phyloP scores from a whole-genome alignment of 1,139 yeast genomes.

The Debaryomyces udenii region DNA sequence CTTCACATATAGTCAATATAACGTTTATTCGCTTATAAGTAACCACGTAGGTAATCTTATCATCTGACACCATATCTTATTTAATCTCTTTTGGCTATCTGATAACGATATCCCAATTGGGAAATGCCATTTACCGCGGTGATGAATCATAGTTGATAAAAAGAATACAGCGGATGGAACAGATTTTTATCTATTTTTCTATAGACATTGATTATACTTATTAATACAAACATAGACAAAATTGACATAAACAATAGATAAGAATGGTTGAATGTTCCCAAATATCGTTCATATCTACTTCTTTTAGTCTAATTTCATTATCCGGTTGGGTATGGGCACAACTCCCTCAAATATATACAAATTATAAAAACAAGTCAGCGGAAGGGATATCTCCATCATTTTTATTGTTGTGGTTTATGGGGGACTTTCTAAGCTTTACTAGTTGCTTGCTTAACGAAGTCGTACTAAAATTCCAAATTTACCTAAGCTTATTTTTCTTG shows the following conservation, averaged over 20 bases:
- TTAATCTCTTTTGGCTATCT: too few species aligned
- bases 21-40: too few species aligned
- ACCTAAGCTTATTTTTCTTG: slow-evolving; percentile 74
- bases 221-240: background rate
- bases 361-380: slow-evolving; percentile 75
- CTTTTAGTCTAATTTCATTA: slow-evolving; percentile 40
- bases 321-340: slow-evolving; percentile 82
- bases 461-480: slow-evolving; percentile 70
- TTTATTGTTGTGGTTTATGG: slow-evolving; percentile 76
- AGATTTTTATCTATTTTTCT: background rate
- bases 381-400: slow-evolving; percentile 85
- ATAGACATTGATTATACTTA: background rate
- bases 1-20: too few species aligned
- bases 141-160: slow-evolving; percentile 9
- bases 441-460: slow-evolving; percentile 83
- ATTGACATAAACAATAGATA: background rate
- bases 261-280: slow-evolving; percentile 20
- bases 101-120: slow-evolving; percentile 9
- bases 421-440: slow-evolving; percentile 77
- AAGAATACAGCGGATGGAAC: background rate
- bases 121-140: slow-evolving; percentile 16
- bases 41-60: too few species aligned
- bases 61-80: too few species aligned
- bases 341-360: slow-evolving; percentile 80
- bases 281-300: slow-evolving; percentile 26